These are phyloP conservation scores for Aspergillus versicolor DNA, from an alignment of 2,329 filamentous ascomycete species.

Conservation along the genomic window DNA sequence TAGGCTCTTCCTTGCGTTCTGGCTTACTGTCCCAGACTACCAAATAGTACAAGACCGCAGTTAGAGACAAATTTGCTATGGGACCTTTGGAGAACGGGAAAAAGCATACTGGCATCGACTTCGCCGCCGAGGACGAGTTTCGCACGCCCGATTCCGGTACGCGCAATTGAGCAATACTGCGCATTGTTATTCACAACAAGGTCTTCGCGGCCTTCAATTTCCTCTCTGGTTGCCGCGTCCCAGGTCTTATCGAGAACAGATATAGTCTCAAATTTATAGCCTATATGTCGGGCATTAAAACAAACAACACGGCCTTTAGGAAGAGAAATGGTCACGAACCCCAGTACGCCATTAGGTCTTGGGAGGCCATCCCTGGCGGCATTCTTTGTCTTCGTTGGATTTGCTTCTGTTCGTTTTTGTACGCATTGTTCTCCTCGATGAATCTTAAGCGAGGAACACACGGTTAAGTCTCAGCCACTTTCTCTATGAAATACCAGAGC, in stretches of 20 bases:
- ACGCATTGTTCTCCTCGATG: constrained; percentile 84
- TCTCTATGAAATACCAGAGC: not conserved
- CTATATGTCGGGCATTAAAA: constrained; percentile 44
- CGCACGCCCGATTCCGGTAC: constrained; percentile 77
- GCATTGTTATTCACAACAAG: constrained; percentile 81
- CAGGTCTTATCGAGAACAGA: constrained; percentile 74
- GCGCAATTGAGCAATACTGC: constrained; percentile 93
- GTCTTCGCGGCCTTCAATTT: constrained; percentile 73
- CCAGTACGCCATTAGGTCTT: constrained; percentile 90
- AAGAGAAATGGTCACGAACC: constrained; percentile 50
- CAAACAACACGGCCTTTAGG: not conserved
- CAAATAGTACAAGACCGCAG: not conserved
- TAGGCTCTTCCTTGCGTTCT: constrained; percentile 60
- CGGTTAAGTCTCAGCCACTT: not conserved
- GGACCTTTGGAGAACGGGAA: not conserved
- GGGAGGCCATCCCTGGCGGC: constrained; percentile 58
- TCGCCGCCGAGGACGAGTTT: constrained; percentile 83
- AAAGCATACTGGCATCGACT: constrained; percentile 74
- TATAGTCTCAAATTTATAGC: constrained; percentile 95
- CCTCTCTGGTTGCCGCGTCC: constrained; percentile 68
- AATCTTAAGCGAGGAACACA: constrained; percentile 58
- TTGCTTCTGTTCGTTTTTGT: constrained; percentile 63
- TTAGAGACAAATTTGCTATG: not conserved
- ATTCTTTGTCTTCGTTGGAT: constrained; percentile 54
- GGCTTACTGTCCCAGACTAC: constrained; percentile 83